Evolutionary conservation across 306 rosid genomes (phyloP).

Genomic region (Cicer pinnatifidum): DNA sequence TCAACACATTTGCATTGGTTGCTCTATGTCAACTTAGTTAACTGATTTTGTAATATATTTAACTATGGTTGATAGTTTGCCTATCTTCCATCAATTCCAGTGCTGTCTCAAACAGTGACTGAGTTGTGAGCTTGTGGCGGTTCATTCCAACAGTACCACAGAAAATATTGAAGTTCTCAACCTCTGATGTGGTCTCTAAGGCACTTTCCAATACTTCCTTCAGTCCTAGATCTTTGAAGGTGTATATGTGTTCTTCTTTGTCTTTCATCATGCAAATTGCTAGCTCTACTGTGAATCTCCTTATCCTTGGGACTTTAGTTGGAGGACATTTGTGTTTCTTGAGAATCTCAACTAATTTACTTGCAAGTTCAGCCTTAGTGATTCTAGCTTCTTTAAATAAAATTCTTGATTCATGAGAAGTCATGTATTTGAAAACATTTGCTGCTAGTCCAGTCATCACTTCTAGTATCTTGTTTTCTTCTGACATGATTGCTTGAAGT

Average conservation of each 20-base stretch:
- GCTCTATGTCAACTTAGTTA: constrained; percentile 15
- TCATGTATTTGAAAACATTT: constrained; percentile 65
- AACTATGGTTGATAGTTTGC: constrained; percentile 26
- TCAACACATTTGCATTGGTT: background rate
- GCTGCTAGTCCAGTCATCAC: constrained; percentile 89
- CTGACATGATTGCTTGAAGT: constrained; percentile 65
- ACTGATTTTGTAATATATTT: constrained; percentile 1
- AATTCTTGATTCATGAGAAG: constrained; percentile 64
- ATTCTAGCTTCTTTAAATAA: constrained; percentile 61
- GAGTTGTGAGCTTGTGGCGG: constrained; percentile 68
- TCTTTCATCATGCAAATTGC: constrained; percentile 91
- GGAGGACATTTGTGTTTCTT: constrained; percentile 63
- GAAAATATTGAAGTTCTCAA: constrained; percentile 88
- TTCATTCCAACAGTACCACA: constrained; percentile 85
- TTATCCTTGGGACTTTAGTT: constrained; percentile 76
- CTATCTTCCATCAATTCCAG: constrained; percentile 52
- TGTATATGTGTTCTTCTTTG: constrained; percentile 52
- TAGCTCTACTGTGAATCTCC: constrained; percentile 77
- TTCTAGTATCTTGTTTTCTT: constrained; percentile 82
- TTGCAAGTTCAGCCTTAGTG: constrained; percentile 64
- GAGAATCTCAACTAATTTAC: constrained; percentile 60
- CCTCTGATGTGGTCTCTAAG: constrained; percentile 85
- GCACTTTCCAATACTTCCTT: constrained; percentile 66
- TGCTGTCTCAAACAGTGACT: constrained; percentile 78
- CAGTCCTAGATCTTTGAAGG: constrained; percentile 61